Percentiles rank a stretch among this genome's conserved stretches.
Conservation (phyloP, 768 basidiomycete genomes). For the Pholiota molesta region DNA sequence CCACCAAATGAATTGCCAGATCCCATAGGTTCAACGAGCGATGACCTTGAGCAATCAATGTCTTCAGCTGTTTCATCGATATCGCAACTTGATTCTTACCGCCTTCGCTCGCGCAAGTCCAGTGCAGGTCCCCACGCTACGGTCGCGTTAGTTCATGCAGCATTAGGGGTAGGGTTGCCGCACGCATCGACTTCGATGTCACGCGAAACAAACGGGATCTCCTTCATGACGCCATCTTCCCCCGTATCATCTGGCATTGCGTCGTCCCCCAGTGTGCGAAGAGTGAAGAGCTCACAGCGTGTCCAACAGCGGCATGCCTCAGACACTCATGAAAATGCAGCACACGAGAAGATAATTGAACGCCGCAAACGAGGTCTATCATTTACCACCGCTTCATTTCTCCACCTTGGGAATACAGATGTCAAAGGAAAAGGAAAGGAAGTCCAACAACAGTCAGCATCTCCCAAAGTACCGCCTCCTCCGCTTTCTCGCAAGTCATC, state of each 20-base stretch:
- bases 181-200: slow-evolving; percentile 48
- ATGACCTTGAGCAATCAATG: slow-evolving; percentile 4
- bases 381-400: slow-evolving; percentile 47
- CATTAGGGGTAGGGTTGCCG: slow-evolving; percentile 60
- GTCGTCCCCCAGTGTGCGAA: slow-evolving; percentile 37
- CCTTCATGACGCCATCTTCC: slow-evolving; percentile 32
- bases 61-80: slow-evolving; percentile 3
- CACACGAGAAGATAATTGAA: slow-evolving; percentile 23
- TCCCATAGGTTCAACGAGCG: not conserved
- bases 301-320: slow-evolving; percentile 26
- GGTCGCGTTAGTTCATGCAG: slow-evolving; percentile 55
- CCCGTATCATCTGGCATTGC: slow-evolving; percentile 26
- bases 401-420: slow-evolving; percentile 37
- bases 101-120: slow-evolving; percentile 8
- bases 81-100: slow-evolving; percentile 3
- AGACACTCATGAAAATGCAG: slow-evolving; percentile 22
- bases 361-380: slow-evolving; percentile 58
- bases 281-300: slow-evolving; percentile 56
- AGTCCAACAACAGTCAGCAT: slow-evolving; percentile 24
- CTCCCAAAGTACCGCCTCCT: slow-evolving; percentile 36
- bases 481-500: slow-evolving; percentile 60
- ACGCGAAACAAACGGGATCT: slow-evolving; percentile 50
- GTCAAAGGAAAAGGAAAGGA: slow-evolving; percentile 52
- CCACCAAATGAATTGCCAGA: slow-evolving; percentile 33
- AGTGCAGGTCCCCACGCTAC: slow-evolving; percentile 29